Base-by-base conservation (phyloP, 1,139 yeast species). In the Pichiaceae sp. region DNA sequence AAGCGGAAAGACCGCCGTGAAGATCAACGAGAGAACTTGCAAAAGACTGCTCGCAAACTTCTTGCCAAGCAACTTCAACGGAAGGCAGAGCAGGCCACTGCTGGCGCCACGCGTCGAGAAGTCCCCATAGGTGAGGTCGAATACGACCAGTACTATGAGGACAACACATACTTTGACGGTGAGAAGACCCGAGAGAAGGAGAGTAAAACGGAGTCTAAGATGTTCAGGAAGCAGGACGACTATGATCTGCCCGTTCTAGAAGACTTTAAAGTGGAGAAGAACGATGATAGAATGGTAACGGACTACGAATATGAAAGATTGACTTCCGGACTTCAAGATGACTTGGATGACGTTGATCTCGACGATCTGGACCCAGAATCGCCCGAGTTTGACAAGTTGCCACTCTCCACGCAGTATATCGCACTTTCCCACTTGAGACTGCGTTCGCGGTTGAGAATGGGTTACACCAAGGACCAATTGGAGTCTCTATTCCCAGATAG, bases 381-480 rank as follows among this genome's bases (percentile, higher is more conserved):
- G 0, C 57, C 68, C 29, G 83, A 77, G 45, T 83, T 83, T 52
- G 66, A 68, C 14, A 67, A 66, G 27, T 57, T 82, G 18, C 96
- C 98, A 0, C 62, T 80, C 38, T 74, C 89, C 0, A 80, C 95
- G 0, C 96, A 87, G 53, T 93, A 91, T 53, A 86, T 86, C 73
- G 74, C 87, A 2, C 62, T 93, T 19, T 85, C 91, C 9, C 86
- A 86, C 39, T 71, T 94, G 16, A 60, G 99, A 38, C 63, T 87
- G 26, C 71, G 86, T 44, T 89, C 97, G 0, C 64, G 99, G 39
- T 70, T 93, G 55, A 77, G 99, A 63, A 81, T 93, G 95, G 99
- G 99, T 0, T 86, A 82, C 53, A 70, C 89, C 0, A 85, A 86
- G 42, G 91, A 84, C 14, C 96, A 93, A 52, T 63, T 93, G 21